These are phyloP conservation scores for Ajuga reptans DNA, from an alignment of 305 asterid genomes.

Conservation along the genomic window DNA sequence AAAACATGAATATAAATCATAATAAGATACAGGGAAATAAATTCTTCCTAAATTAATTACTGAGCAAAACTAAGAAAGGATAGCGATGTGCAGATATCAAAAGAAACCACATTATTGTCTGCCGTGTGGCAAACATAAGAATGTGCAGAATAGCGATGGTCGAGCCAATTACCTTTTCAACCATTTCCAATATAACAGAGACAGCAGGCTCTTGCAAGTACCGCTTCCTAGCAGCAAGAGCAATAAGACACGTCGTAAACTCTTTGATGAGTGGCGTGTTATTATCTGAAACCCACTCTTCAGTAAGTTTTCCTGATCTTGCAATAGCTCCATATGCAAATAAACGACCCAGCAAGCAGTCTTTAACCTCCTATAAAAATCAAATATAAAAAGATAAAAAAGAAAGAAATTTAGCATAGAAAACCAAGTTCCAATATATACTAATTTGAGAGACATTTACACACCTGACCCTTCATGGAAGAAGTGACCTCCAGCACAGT, in stretches of 20 bases:
- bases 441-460: conserved; percentile 19
- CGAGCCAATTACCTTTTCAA: conserved; percentile 53
- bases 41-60: not conserved
- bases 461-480: conserved; percentile 96
- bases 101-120: not conserved
- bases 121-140: not conserved
- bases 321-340: conserved; percentile 95
- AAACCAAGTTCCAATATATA: conserved; percentile 1
- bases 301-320: conserved; percentile 73
- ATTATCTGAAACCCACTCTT: conserved; percentile 46
- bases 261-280: conserved; percentile 51
- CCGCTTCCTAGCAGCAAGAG: conserved; percentile 67
- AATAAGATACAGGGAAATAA: conserved; percentile 15
- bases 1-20: conserved; percentile 23
- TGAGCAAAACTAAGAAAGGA: not conserved
- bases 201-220: conserved; percentile 90
- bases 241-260: conserved; percentile 50
- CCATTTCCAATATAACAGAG: conserved; percentile 60
- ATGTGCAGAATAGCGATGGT: not conserved
- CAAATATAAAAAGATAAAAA: conserved; percentile 3
- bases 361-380: conserved; percentile 64
- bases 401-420: not conserved
- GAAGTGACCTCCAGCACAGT: conserved; percentile 71
- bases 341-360: conserved; percentile 74
- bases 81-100: not conserved